Percentiles rank a stretch among this genome's conserved stretches.
Evolutionary conservation across 2,329 filamentous ascomycete genomes (phyloP).

Genomic region (Westerdykella ornata): DNA sequence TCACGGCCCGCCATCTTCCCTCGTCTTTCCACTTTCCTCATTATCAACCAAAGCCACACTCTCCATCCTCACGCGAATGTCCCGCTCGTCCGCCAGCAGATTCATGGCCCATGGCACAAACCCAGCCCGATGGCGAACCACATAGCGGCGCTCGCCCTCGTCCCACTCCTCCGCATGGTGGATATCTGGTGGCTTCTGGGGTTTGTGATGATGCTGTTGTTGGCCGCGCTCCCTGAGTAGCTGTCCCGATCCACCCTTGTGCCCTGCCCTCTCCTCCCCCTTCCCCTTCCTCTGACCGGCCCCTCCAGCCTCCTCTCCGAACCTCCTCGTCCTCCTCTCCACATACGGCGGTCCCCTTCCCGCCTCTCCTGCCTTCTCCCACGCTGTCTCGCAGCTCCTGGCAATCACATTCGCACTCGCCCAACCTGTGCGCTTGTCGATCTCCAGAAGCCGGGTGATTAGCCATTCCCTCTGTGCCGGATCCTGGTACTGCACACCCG

Average conservation of each 20-base stretch:
- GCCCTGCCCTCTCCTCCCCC: slow-evolving; percentile 4
- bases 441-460: slow-evolving; percentile 64
- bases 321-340: slow-evolving; percentile 14
- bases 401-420: slow-evolving; percentile 76
- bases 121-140: slow-evolving; percentile 58
- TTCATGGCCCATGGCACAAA: slow-evolving; percentile 71
- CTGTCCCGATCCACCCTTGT: slow-evolving; percentile 14
- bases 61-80: slow-evolving; percentile 46
- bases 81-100: slow-evolving; percentile 68
- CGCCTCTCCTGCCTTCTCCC: slow-evolving; percentile 67
- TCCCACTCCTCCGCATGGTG: not conserved
- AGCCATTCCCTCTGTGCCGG: slow-evolving; percentile 69
- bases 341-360: slow-evolving; percentile 69
- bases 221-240: not conserved
- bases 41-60: slow-evolving; percentile 9
- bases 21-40: too few relatives aligned
- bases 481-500: slow-evolving; percentile 71
- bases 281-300: slow-evolving; percentile 15
- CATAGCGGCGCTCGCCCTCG: slow-evolving; percentile 38
- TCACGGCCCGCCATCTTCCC: too few relatives aligned
- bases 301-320: slow-evolving; percentile 18
- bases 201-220: not conserved
- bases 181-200: too few relatives aligned
- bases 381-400: slow-evolving; percentile 74
- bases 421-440: slow-evolving; percentile 79